Evolutionary conservation across 306 rosid species (phyloP), one percentile per base, ranked within the genome.

Genomic region (Abrus pulchellus): DNA sequence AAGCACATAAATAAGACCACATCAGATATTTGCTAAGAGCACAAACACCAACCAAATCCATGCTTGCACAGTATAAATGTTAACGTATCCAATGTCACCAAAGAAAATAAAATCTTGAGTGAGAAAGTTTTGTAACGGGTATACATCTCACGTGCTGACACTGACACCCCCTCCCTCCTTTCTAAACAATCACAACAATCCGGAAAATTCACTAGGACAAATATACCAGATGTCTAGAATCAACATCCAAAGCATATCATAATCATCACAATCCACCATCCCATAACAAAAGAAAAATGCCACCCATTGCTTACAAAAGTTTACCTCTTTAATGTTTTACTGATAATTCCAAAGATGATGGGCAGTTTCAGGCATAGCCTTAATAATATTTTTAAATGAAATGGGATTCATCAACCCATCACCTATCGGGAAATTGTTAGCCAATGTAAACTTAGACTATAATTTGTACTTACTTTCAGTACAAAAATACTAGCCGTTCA

Each of bases 61-160:
- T 66, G 48, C 70, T 49, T 3, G 32, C 36, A 74, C 52, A 10
- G 11, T 9, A 48, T 13, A 54, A 76, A 63, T 76, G 55, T 77
- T 38, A 56, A 52, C 52, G 65, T 7, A 71, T 30, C 29, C 41
- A 48, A 20, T 74, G 55, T 34, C 67, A 72, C 43, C 41, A 2
- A 32, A 14, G 45, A 63, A 56, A 48, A 12, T 1, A 67, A 30
- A 4, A 50, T 41, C 40, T 27, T 6, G 7, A 64, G 41, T 30
- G 62, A 45, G 52, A 33, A 72, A 52, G 34, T 40, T 48, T 59
- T n/a, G 40, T 69, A 79, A 68, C 27, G 9, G 7, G 38, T 36
- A 20, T 0, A 45, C 10, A 40, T 38, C 29, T 28, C 57, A 48
- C 64, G n/a, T 29, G 73, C 5, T 33, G 6, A 32, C 62, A 48